phyloP scores from a whole-genome alignment of 1,284 basidiomycete genomes.

The Tilletiopsis washingtonensis region DNA sequence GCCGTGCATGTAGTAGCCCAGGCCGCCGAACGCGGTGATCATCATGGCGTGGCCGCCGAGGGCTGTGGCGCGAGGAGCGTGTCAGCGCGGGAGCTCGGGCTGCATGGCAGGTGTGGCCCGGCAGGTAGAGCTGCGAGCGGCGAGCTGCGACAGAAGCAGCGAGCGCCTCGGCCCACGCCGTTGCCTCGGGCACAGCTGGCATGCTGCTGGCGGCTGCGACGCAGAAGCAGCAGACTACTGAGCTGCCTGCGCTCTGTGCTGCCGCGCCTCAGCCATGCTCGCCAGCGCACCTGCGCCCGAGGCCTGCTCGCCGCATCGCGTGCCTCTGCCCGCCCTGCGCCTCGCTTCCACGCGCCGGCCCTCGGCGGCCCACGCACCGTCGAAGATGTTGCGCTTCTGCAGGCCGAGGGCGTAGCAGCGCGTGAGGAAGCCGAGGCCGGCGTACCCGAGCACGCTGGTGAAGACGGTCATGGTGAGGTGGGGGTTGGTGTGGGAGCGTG shows the following conservation, averaged over 20 bases:
- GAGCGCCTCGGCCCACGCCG: no score
- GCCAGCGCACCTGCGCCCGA: neutral
- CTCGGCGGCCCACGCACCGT: slow-evolving; percentile 27
- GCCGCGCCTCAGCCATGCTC: neutral
- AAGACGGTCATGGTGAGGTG: slow-evolving; percentile 9
- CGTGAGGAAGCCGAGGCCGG: slow-evolving; percentile 42
- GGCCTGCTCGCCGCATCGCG: neutral
- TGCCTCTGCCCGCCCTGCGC: neutral
- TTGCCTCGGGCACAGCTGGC: neutral
- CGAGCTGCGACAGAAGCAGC: neutral
- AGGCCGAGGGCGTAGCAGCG: slow-evolving; percentile 44
- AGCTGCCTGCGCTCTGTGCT: no score
- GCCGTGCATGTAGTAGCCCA: slow-evolving; percentile 45
- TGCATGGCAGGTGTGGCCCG: neutral
- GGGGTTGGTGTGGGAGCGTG: no score
- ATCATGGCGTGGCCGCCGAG: slow-evolving; percentile 39
- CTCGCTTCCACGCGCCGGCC: neutral
- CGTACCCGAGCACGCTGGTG: slow-evolving; percentile 40
- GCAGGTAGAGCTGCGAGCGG: neutral
- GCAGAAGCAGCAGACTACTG: no score
- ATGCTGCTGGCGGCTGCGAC: neutral
- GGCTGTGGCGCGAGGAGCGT: slow-evolving; percentile 14
- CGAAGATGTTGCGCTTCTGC: slow-evolving; percentile 45
- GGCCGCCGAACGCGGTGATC: slow-evolving; percentile 34
- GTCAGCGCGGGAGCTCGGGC: neutral